phyloP scores from a whole-genome alignment of 768 basidiomycete genomes.

The Megacollybia marginata region DNA sequence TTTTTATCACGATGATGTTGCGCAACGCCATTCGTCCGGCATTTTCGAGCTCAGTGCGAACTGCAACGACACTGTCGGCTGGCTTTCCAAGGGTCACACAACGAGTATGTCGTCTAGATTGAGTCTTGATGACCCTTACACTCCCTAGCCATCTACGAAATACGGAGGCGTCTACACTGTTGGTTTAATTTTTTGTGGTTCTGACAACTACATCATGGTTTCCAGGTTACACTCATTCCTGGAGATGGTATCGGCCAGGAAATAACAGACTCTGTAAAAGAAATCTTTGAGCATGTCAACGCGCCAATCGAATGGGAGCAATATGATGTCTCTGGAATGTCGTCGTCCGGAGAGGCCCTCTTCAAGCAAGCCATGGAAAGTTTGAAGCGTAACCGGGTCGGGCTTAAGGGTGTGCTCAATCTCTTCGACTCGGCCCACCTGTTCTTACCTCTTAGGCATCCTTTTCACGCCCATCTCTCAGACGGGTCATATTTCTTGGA shows the following conservation, averaged over 20 bases:
- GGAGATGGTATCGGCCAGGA: conserved; percentile 97
- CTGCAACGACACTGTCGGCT: conserved; percentile 71
- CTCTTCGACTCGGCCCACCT: neutral
- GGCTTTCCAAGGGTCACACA: conserved; percentile 71
- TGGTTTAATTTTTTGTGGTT: conserved; percentile 16
- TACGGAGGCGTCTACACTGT: conserved; percentile 93
- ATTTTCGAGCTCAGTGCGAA: conserved; percentile 32
- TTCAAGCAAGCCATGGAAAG: conserved; percentile 99
- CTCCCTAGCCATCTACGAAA: conserved; percentile 66
- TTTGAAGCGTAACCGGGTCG: conserved; percentile 94
- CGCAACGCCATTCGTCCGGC: conserved; percentile 60
- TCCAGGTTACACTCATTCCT: conserved; percentile 90
- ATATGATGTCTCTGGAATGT: conserved; percentile 95
- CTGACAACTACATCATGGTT: conserved; percentile 14
- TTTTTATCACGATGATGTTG: conserved; percentile 38
- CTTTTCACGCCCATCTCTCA: conserved; percentile 97
- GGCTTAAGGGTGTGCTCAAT: conserved; percentile 76
- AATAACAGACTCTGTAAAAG: conserved; percentile 97
- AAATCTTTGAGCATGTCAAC: conserved; percentile 95
- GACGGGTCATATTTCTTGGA: conserved; percentile 98
- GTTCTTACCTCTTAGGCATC: conserved; percentile 55
- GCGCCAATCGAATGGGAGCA: conserved; percentile 99
- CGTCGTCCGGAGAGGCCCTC: conserved; percentile 86
- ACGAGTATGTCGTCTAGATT: conserved; percentile 39
- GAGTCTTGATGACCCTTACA: conserved; percentile 4